These are phyloP conservation scores for Lichina pygmaea DNA, from an alignment of 495 filamentous ascomycete species.

Conservation along the genomic window DNA sequence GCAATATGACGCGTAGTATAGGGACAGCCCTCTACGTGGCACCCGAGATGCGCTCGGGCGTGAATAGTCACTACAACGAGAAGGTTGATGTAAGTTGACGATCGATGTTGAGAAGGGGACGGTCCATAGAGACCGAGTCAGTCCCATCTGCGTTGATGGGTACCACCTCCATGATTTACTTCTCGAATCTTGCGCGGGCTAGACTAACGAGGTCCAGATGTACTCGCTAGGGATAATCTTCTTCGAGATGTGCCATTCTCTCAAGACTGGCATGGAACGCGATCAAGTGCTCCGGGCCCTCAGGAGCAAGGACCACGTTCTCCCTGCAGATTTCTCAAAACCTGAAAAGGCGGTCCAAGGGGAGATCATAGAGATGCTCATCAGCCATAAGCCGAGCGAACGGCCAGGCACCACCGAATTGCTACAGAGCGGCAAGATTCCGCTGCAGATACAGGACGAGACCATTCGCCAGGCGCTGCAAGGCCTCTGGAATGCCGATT, in stretches of 20 bases:
- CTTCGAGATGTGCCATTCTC: slow-evolving; percentile 81
- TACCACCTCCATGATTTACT: slow-evolving; percentile 3
- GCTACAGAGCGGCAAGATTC: slow-evolving; percentile 64
- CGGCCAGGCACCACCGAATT: slow-evolving; percentile 71
- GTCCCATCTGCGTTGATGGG: slow-evolving; percentile 3
- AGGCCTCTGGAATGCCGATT: slow-evolving; percentile 52
- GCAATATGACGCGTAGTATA: slow-evolving; percentile 55
- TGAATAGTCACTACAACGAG: slow-evolving; percentile 52
- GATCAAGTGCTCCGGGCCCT: slow-evolving; percentile 45
- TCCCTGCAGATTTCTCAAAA: slow-evolving; percentile 53
- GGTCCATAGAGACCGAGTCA: neutral
- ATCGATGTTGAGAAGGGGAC: neutral
- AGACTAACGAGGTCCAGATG: slow-evolving; percentile 26
- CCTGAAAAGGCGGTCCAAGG: slow-evolving; percentile 45
- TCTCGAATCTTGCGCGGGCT: neutral
- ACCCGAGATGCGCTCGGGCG: slow-evolving; percentile 55
- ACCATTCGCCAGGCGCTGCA: slow-evolving; percentile 59
- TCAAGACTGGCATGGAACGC: slow-evolving; percentile 72
- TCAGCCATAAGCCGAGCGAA: slow-evolving; percentile 55
- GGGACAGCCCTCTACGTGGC: slow-evolving; percentile 92
- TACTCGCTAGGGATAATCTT: slow-evolving; percentile 93
- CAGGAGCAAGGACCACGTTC: slow-evolving; percentile 32
- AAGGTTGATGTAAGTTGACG: slow-evolving; percentile 55
- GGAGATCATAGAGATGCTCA: slow-evolving; percentile 49
- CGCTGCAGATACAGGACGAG: slow-evolving; percentile 76